These are phyloP conservation scores for Darksidea phi DNA, from an alignment of 495 filamentous ascomycete genomes.

Conservation along the genomic window DNA sequence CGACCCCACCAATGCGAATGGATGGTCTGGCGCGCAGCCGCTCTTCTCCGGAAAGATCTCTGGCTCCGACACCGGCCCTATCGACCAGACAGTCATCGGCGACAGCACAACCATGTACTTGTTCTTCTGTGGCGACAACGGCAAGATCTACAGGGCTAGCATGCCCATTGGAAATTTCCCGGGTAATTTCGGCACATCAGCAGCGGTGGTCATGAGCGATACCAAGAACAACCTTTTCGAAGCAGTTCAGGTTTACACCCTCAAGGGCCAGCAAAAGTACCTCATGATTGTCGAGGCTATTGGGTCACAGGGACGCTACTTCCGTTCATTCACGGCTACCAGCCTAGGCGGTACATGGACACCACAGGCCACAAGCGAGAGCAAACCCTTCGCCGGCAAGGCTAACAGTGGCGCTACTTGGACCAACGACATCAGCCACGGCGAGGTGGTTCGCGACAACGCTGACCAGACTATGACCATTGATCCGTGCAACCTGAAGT, in stretches of 20 bases:
- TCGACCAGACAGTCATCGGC: constrained; percentile 39
- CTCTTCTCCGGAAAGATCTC: constrained; percentile 31
- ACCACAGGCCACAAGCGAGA: constrained; percentile 27
- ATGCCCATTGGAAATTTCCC: constrained; percentile 37
- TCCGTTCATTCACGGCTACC: constrained; percentile 37
- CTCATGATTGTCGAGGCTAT: constrained; percentile 39
- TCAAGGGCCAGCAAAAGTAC: constrained; percentile 31
- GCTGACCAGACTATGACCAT: constrained; percentile 36
- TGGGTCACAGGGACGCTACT: constrained; percentile 34
- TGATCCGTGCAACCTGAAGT: constrained; percentile 36
- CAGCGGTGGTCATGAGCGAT: constrained; percentile 31
- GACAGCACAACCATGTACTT: constrained; percentile 36
- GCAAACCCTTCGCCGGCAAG: constrained; percentile 35
- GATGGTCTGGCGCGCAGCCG: constrained; percentile 30
- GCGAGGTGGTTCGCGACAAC: constrained; percentile 28
- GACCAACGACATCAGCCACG: constrained; percentile 39
- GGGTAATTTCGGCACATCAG: constrained; percentile 45
- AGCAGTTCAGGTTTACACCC: constrained; percentile 35
- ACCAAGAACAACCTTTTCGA: constrained; percentile 37
- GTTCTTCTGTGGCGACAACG: constrained; percentile 37
- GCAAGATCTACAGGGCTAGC: constrained; percentile 36
- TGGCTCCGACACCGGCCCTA: constrained; percentile 27
- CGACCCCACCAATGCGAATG: constrained; percentile 36
- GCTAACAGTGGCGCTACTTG: constrained; percentile 32
- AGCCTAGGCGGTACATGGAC: constrained; percentile 34